phyloP scores from a whole-genome alignment of 176 grass and related monocot species.

The Dendrocalamus sinicus region DNA sequence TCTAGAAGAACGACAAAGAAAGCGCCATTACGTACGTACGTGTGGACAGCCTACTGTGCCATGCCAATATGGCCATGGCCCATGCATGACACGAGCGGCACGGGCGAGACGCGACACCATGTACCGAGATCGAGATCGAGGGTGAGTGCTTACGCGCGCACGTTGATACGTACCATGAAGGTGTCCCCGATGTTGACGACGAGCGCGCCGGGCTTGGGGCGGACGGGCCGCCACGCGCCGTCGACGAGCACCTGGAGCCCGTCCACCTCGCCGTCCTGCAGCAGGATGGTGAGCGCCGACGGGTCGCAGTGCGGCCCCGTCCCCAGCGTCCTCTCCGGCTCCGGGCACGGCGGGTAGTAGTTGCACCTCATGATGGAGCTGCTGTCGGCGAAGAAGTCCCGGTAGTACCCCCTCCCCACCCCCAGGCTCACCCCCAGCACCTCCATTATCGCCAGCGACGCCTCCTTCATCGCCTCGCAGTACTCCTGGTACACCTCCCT shows the following conservation, averaged over 20 bases:
- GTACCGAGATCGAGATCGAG: not conserved
- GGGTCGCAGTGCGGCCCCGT: conserved; percentile 88
- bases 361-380: conserved; percentile 81
- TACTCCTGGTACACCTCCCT: conserved; percentile 74
- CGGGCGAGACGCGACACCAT: not conserved
- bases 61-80: not conserved
- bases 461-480: conserved; percentile 61
- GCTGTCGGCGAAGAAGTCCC: conserved; percentile 73
- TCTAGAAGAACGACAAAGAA: not conserved
- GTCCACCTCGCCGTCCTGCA: conserved; percentile 62
- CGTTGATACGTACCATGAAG: conserved; percentile 59
- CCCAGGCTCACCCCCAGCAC: conserved; percentile 76
- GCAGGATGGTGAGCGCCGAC: conserved; percentile 70
- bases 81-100: not conserved
- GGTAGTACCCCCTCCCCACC: conserved; percentile 50
- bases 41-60: not conserved
- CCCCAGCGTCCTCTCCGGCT: conserved; percentile 75
- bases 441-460: conserved; percentile 70
- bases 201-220: conserved; percentile 57
- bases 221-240: conserved; percentile 56
- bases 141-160: not conserved
- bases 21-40: not conserved
- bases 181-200: conserved; percentile 86
- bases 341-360: conserved; percentile 81
- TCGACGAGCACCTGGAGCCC: conserved; percentile 75